Base-by-base conservation (phyloP, 768 basidiomycete species). In the Tephrocybe sp. region DNA sequence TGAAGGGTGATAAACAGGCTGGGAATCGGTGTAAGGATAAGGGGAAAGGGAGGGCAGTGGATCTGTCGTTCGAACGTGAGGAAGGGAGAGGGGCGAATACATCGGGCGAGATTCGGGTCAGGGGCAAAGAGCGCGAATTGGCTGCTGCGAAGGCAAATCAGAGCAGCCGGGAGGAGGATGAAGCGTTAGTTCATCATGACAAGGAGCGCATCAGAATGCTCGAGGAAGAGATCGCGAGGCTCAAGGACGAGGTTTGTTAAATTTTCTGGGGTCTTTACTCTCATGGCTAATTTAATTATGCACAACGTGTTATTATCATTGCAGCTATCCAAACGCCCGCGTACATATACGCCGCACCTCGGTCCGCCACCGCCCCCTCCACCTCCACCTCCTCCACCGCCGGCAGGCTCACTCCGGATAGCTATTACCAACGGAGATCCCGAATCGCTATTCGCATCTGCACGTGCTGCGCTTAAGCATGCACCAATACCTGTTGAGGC, bases 401-500 rank as follows among this genome's bases (percentile, higher is more conserved):
- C 66, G 34, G 56, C 63, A 25, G 72, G 0, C 64, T 70, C 3
- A 64, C 74, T 15, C 67, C 72, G 44, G 25, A 41, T 66, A 24
- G 59, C 70, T 13, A 49, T 55, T 34, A 41, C 57, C 3, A 9
- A 5, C 8, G 46, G 59, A 49, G 72, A 52, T 58, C 60, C 58
- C 53, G 60, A 46, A 48, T 69, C 28, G 54, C 73, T 84, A 34
- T 85, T 88, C 47, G 69, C 75, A 3, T 70, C 75, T 19, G 83
- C 80, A 3, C 83, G 89, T 2, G 84, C 89, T n/a, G 72, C 80
- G 12, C 72, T 91, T 18, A 85, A 83, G 43, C 80, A 74, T 22
- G 75, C 77, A 5, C 73, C 69, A 1, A 60, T 69, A 1, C 87
- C 87, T 0, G 69, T 76, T 15, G 87, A 89, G 63, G 81, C 80